phyloP scores from a whole-genome alignment of 306 rosid genomes.

The Begonia peltatifolia region DNA sequence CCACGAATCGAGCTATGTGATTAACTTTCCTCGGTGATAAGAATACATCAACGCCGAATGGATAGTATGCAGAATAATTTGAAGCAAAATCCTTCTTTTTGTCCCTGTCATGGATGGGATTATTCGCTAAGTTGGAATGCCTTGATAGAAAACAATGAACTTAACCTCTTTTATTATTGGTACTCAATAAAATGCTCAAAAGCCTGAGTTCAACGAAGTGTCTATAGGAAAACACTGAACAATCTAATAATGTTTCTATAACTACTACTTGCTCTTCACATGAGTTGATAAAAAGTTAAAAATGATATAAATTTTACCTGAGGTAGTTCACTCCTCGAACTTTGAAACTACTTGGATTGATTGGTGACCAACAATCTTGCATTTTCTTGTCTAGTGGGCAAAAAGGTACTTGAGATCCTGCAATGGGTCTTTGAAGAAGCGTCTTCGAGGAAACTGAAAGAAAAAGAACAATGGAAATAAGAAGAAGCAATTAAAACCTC shows the following conservation, averaged over 20 bases:
- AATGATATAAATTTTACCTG: slow-evolving; percentile 34
- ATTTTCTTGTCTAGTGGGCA: slow-evolving; percentile 84
- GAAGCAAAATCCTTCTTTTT: slow-evolving; percentile 82
- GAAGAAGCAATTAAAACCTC: not conserved
- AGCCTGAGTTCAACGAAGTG: too few relatives aligned
- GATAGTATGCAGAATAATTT: slow-evolving; percentile 67
- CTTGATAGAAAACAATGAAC: not conserved
- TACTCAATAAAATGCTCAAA: not conserved
- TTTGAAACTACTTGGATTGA: slow-evolving; percentile 74
- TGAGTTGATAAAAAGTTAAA: too few relatives aligned
- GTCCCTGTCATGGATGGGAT: slow-evolving; percentile 46
- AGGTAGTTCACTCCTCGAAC: slow-evolving; percentile 70
- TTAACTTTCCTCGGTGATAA: slow-evolving; percentile 68
- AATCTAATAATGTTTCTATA: too few relatives aligned
- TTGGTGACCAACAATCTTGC: slow-evolving; percentile 79
- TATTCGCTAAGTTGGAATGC: slow-evolving; percentile 6
- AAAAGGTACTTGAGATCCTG: slow-evolving; percentile 92
- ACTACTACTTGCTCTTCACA: too few relatives aligned
- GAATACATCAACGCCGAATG: slow-evolving; percentile 92
- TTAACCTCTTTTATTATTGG: not conserved
- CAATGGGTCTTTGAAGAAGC: slow-evolving; percentile 66
- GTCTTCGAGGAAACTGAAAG: slow-evolving; percentile 80
- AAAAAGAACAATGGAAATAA: slow-evolving; percentile 6
- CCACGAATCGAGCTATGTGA: slow-evolving; percentile 76
- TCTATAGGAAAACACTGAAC: too few relatives aligned